phyloP scores from a whole-genome alignment of 768 basidiomycete genomes.

The Lactifluus subvellereus region DNA sequence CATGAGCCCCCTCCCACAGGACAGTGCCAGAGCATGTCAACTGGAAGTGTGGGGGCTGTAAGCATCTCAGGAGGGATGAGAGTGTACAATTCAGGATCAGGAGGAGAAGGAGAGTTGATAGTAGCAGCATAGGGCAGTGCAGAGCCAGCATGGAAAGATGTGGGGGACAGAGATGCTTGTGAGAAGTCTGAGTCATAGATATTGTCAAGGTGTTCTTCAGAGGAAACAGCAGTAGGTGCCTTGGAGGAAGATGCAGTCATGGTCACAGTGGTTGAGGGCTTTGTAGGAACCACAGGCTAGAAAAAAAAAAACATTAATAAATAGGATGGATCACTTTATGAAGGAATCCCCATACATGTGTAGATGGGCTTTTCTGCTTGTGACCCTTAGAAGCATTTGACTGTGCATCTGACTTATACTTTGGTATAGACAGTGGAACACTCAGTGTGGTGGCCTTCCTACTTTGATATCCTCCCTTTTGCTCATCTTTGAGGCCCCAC shows the following conservation, averaged over 20 bases:
- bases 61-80: slow-evolving; percentile 36
- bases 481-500: slow-evolving; percentile 4
- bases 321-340: neutral
- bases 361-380: neutral
- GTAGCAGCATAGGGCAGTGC: slow-evolving; percentile 25
- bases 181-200: slow-evolving; percentile 56
- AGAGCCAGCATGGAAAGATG: slow-evolving; percentile 33
- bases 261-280: neutral
- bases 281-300: neutral
- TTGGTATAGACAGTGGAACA: neutral
- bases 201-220: neutral
- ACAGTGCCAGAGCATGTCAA: slow-evolving; percentile 49
- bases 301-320: neutral
- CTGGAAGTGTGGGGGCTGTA: slow-evolving; percentile 36
- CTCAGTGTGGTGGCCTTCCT: neutral
- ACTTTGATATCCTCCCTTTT: neutral
- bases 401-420: neutral
- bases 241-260: neutral
- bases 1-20: slow-evolving; percentile 36
- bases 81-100: slow-evolving; percentile 25
- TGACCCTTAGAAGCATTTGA: neutral
- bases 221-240: neutral
- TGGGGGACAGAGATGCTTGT: slow-evolving; percentile 42
- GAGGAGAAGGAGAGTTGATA: neutral
- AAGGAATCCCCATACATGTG: neutral